A percentile compares a stretch with the other conserved stretches of the same genome.
phyloP scores from a whole-genome alignment of 805 yeast species.

The Metschnikowia hibisci region DNA sequence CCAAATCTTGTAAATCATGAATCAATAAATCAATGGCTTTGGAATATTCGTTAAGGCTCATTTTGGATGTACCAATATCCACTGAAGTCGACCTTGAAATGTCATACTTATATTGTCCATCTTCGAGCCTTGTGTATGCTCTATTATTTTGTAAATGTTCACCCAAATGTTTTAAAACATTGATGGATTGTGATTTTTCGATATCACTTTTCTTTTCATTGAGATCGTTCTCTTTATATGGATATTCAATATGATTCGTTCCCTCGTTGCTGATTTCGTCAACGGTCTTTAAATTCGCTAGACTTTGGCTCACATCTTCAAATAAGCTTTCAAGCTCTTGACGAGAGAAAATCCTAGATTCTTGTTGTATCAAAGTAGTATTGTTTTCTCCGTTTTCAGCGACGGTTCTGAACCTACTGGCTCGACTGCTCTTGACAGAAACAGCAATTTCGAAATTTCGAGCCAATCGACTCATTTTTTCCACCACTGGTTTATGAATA shows the following conservation, averaged over 20 bases:
- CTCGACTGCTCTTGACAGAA: constrained; percentile 5
- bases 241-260: too few species aligned
- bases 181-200: constrained; percentile 9
- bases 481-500: constrained; percentile 34
- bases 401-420: background rate
- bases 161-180: constrained; percentile 17
- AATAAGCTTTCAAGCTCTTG: constrained; percentile 21
- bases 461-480: constrained; percentile 28
- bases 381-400: constrained; percentile 7
- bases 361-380: constrained; percentile 4
- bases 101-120: constrained; percentile 23
- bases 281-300: constrained; percentile 16
- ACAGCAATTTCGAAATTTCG: constrained; percentile 21
- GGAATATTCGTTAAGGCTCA: constrained; percentile 31
- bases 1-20: constrained; percentile 26
- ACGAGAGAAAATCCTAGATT: constrained; percentile 15
- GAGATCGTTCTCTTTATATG: background rate
- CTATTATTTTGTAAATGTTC: constrained; percentile 22
- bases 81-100: constrained; percentile 20
- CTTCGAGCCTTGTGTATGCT: constrained; percentile 20
- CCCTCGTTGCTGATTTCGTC: constrained; percentile 12
- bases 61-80: constrained; percentile 17
- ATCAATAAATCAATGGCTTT: constrained; percentile 23
- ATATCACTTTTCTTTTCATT: background rate
- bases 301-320: constrained; percentile 18